These are phyloP conservation scores for Aspergillus conjunctus DNA, from an alignment of 495 filamentous ascomycete genomes.

Conservation along the genomic window DNA sequence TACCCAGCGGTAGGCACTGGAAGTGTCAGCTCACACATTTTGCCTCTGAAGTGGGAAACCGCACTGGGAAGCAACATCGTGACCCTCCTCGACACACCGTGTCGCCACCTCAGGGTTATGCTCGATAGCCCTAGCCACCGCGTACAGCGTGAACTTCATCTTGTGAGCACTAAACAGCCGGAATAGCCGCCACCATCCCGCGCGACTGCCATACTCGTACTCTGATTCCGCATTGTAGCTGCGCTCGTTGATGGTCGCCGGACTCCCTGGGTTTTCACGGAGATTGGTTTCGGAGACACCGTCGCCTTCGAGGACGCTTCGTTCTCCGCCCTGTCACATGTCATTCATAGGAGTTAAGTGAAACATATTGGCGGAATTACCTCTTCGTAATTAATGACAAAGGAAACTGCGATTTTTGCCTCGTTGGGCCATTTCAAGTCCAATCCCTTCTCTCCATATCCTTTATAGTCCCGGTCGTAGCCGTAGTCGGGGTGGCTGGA, in stretches of 20 bases:
- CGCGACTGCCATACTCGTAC: constrained; percentile 16
- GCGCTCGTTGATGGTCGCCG: constrained; percentile 11
- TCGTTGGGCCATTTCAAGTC: constrained; percentile 10
- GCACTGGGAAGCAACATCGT: constrained; percentile 10
- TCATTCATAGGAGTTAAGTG: neutral
- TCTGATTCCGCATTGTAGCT: constrained; percentile 10
- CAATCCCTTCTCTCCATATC: constrained; percentile 10
- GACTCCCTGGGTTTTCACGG: constrained; percentile 5
- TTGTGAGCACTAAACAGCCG: constrained; percentile 4
- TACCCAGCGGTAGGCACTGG: constrained; percentile 13
- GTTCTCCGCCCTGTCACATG: constrained; percentile 6
- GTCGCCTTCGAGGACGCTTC: constrained; percentile 15
- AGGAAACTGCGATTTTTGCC: constrained; percentile 11
- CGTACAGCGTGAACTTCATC: constrained; percentile 13
- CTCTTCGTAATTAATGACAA: constrained; percentile 20
- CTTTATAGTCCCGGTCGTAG: constrained; percentile 18
- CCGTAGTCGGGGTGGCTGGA: constrained; percentile 18
- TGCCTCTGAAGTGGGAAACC: neutral
- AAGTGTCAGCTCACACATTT: too few species aligned
- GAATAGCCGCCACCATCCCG: constrained; percentile 13
- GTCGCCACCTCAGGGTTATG: constrained; percentile 9
- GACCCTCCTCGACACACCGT: constrained; percentile 3
- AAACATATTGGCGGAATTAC: neutral
- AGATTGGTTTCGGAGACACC: constrained; percentile 9
- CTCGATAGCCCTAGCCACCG: constrained; percentile 9